Base-by-base conservation (phyloP, 208 protist genomes). In the Trichomonas tenax region DNA sequence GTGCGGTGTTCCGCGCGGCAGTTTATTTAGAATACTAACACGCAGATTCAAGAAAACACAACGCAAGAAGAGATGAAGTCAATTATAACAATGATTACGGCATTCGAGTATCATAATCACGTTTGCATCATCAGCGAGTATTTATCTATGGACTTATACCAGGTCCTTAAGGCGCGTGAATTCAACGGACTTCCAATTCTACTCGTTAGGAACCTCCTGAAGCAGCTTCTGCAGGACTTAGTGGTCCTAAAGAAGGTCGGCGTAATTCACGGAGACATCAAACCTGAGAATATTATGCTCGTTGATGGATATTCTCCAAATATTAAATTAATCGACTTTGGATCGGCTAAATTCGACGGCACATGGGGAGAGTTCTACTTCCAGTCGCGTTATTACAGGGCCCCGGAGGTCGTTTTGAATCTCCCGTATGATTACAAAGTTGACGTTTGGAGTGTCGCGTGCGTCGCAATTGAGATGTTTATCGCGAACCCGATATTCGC, bases 251-350 rank as follows among this genome's bases (percentile, higher is more conserved):
- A 93, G 51, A 48, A 31, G 26, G 3, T 23, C n/a, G 44, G 34
- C 34, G 82, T 96, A 45, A 96, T 96, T 46, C 46, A 82, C 11
- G 17, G 49, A 46, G 93, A 96, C 26, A 82, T 96, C 10, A 96
- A 96, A 96, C 93, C 93, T 9, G 93, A 96, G 45, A 96, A 96
- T 46, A 82, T 96, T n/a, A 31, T 96, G 21, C 41, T 81, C 4
- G 93, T 40, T 46, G 49, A 96, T 82, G 93, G 40, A 6, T 81
- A 40, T 95, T 48, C 31, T 4, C 6, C 10, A 26, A 17, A 97
- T 15, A 99, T 99, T 96, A 99, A 99, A 96, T 89, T 99, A 23
- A 99, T 99, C 96, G 99, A 99, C 97, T 99, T 99, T 97, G 99
- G 99, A 46, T 98, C 97, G 41, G 98, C 98, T n/a, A 99, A 98